Evolutionary conservation across 352 stramenopile species (phyloP), one percentile per base, ranked within the genome.

Genomic region (Phytophthora boehmeriae): DNA sequence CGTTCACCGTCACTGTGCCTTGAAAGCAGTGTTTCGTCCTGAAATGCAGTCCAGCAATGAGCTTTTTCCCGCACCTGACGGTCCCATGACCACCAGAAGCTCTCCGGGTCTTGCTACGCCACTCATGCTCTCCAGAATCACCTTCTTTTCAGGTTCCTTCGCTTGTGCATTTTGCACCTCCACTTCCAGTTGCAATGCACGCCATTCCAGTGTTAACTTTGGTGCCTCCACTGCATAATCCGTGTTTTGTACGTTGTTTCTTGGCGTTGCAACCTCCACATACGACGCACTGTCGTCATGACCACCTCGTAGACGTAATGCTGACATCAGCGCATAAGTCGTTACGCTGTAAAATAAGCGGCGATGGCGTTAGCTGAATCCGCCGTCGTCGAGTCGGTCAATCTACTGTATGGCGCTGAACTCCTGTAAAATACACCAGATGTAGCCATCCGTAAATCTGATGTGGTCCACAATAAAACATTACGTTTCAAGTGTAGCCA

Each of bases 21-120:
- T 75, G 58, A 92, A 86, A 8, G 78, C 73, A 20, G 64, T 83
- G 64, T 98, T 98, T 43, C 93, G 76, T 8, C 95, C 75, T 1
- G 93, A 88, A 54, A 99, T 92, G 14, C 97, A 95, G 80, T 98
- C 93, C 22, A 98, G 82, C 5, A 98, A 74, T 2, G 95, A 98
- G 14, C 88, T 97, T 66, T 98, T 98, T 1, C 92, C 91, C 16
- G 86, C 83, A 16, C 87, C 84, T 0, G 70, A 85, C 8, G 76
- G 75, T 2, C 85, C 85, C 73, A 90, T 89, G 55, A 94, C 59
- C 19, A 84, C 79, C n/a, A 89, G 54, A 8, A 92, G 63, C 32
- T 82, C 66, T 14, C 85, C 83, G 5, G 83, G 81, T 22, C 56
- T 60, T 30, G 79, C 78, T 30, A 70, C 52, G 20, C 80, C 83